phyloP scores from a whole-genome alignment of 306 rosid genomes.

The Prunus fruticosa region DNA sequence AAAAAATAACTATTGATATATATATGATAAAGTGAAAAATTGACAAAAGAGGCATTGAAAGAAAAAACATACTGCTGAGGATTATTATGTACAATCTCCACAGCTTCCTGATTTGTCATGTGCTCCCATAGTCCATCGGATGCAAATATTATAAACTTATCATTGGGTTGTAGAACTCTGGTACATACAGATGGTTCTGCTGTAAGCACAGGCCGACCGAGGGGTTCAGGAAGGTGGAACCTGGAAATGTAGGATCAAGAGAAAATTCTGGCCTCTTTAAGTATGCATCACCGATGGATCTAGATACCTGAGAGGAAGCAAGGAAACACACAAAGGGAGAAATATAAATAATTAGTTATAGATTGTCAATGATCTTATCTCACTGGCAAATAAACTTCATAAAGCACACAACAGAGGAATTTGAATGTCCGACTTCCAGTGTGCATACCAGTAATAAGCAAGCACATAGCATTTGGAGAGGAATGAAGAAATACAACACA shows the following conservation, averaged over 20 bases:
- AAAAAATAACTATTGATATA: neutral
- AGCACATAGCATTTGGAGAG: neutral
- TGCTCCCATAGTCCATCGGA: slow-evolving; percentile 97
- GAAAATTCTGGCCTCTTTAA: slow-evolving; percentile 82
- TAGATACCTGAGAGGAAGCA: slow-evolving; percentile 61
- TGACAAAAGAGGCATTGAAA: neutral
- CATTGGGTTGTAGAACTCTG: slow-evolving; percentile 59
- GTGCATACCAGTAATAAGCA: neutral
- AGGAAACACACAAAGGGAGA: neutral
- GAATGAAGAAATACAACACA: neutral
- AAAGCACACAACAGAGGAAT: slow-evolving; percentile 2
- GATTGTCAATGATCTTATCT: neutral
- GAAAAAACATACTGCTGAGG: slow-evolving; percentile 50
- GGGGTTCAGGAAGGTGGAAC: slow-evolving; percentile 68
- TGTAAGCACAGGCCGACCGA: slow-evolving; percentile 73
- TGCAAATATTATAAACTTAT: slow-evolving; percentile 79
- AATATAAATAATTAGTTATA: neutral
- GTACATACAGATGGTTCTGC: slow-evolving; percentile 71
- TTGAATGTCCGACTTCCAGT: neutral
- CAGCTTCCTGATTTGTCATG: slow-evolving; percentile 74
- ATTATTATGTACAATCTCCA: slow-evolving; percentile 59
- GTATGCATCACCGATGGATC: slow-evolving; percentile 94
- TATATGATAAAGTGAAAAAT: neutral
- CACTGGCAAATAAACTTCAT: neutral
- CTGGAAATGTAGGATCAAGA: slow-evolving; percentile 74